A percentile compares a stretch with the other conserved stretches of the same genome.
These are phyloP conservation scores for Lolium perenne DNA, from an alignment of 176 grass and related monocot genomes.

Conservation along the genomic window DNA sequence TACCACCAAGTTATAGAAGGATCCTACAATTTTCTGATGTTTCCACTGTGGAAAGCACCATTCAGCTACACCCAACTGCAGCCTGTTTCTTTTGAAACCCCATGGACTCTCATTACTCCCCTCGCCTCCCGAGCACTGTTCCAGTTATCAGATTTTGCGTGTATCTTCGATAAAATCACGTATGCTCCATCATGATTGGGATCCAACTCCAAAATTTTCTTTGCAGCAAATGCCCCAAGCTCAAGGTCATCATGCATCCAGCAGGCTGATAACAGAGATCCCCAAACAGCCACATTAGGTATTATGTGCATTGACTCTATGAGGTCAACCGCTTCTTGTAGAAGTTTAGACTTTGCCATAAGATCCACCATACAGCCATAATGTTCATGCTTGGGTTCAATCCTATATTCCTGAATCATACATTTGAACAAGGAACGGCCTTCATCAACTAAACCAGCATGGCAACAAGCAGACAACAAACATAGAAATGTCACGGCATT, in stretches of 20 bases:
- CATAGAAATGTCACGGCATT: conserved; percentile 85
- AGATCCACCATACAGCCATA: conserved; percentile 95
- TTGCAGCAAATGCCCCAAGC: conserved; percentile 60
- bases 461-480: conserved; percentile 82
- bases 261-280: conserved; percentile 74
- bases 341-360: conserved; percentile 67
- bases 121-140: conserved; percentile 61
- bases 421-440: conserved; percentile 61
- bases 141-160: conserved; percentile 68
- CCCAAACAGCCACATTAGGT: conserved; percentile 80
- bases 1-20: conserved; percentile 40
- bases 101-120: conserved; percentile 58
- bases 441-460: conserved; percentile 84
- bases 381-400: conserved; percentile 73
- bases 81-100: conserved; percentile 69
- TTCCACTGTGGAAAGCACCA: conserved; percentile 50
- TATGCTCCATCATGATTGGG: conserved; percentile 68
- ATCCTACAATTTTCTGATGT: conserved; percentile 49
- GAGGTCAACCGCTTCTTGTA: conserved; percentile 69
- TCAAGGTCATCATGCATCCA: conserved; percentile 71
- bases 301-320: conserved; percentile 74
- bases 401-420: conserved; percentile 66
- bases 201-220: conserved; percentile 75
- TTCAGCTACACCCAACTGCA: conserved; percentile 74
- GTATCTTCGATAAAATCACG: conserved; percentile 78